Evolutionary conservation across 129 eudicot genomes (phyloP).

Genomic region (Kitagawia praeruptora): DNA sequence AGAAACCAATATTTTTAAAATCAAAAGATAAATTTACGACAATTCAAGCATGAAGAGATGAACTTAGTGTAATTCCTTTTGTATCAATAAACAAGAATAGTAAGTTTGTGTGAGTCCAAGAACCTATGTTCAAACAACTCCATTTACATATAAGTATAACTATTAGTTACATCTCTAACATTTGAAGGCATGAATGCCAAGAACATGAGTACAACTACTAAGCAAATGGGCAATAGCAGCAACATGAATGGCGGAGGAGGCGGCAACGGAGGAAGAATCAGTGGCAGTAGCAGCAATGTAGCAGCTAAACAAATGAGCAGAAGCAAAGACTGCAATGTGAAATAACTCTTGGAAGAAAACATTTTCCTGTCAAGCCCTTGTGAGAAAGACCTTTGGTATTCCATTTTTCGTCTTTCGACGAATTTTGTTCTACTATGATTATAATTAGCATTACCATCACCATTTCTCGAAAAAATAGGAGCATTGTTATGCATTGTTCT

Average conservation of each 20-base stretch:
- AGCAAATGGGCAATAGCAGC: slow-evolving; percentile 1
- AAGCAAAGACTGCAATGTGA: background rate
- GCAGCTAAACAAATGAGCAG: background rate
- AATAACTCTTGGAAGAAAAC: background rate
- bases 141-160: slow-evolving; percentile 14
- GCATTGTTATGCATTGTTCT: slow-evolving; percentile 5
- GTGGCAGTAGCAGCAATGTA: slow-evolving; percentile 3
- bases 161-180: slow-evolving; percentile 11
- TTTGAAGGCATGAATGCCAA: slow-evolving; percentile 12
- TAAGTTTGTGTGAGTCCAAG: background rate
- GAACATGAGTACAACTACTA: background rate
- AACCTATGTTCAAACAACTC: background rate
- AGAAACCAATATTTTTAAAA: too few relatives aligned
- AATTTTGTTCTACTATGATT: background rate
- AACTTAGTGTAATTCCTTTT: background rate
- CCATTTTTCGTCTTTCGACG: background rate
- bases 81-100: background rate
- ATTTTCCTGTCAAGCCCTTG: slow-evolving; percentile 8
- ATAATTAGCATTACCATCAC: background rate
- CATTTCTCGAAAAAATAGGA: background rate
- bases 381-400: background rate
- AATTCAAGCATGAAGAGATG: background rate
- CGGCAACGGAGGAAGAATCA: slow-evolving; percentile 8
- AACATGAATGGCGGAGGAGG: slow-evolving; percentile 2
- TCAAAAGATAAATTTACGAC: background rate